Percentiles rank a stretch among this genome's conserved stretches.
Evolutionary conservation across 495 filamentous ascomycete species (phyloP).

Genomic region (Oidiodendron maius): DNA sequence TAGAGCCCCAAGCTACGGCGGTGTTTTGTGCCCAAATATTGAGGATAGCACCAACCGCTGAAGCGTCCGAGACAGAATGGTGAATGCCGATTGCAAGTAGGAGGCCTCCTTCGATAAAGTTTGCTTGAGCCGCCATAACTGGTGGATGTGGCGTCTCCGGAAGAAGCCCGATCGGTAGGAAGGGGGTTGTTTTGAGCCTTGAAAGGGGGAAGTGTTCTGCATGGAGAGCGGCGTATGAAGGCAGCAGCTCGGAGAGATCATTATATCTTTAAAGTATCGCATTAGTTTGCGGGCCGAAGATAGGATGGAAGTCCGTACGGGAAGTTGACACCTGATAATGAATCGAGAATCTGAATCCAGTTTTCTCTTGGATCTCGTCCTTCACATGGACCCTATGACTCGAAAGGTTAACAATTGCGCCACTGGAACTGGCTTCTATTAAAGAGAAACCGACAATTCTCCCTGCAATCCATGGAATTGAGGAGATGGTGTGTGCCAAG

Average conservation of each 20-base stretch:
- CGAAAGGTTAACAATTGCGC: background rate
- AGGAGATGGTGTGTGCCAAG: constrained; percentile 6
- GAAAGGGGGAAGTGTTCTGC: constrained; percentile 9
- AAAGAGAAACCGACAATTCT: constrained; percentile 3
- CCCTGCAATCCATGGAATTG: constrained; percentile 14
- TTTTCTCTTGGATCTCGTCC: constrained; percentile 2
- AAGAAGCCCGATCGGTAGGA: constrained; percentile 2
- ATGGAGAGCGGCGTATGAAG: constrained; percentile 7
- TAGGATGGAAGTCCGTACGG: background rate
- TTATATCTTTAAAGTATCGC: constrained; percentile 5
- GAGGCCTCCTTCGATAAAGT: constrained; percentile 44
- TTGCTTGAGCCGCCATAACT: constrained; percentile 48
- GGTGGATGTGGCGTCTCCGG: constrained; percentile 19
- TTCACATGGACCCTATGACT: constrained; percentile 4
- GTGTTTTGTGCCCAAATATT: constrained; percentile 11
- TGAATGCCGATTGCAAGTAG: constrained; percentile 43
- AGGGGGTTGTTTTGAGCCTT: background rate
- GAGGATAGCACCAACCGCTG: constrained; percentile 35
- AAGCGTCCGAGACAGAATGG: constrained; percentile 30
- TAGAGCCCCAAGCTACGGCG: background rate
- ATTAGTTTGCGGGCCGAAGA: background rate
- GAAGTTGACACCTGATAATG: constrained; percentile 3
- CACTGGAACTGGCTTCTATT: background rate
- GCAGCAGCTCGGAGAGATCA: constrained; percentile 7
- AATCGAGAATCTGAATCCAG: constrained; percentile 8